Base-by-base conservation (phyloP, 2,329 filamentous ascomycete genomes). In the Fusarium sp. region DNA sequence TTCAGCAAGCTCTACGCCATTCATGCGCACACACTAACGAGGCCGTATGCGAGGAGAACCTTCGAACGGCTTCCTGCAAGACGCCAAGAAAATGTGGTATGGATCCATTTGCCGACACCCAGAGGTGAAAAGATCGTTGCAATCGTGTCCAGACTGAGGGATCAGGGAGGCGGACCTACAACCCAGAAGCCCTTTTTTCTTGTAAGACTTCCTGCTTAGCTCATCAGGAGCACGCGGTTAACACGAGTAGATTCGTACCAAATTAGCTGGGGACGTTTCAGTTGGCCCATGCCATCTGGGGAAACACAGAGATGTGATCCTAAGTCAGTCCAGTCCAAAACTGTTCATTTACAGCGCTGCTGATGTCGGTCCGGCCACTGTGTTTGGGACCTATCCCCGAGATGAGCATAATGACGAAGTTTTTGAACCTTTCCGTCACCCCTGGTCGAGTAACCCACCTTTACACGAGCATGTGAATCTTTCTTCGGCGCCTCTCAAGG, bases 1-100 rank as follows among this genome's bases (percentile, higher is more conserved):
- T 46, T 58, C 7, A 64, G 61, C 10, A 59, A 63, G 39, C 60
- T 64, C 4, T 64, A 64, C 11, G 59, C 52, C 6, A 26, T 64
- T n/a, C 61, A 64, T 20, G 35, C 35, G 10, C 61, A 64, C 17
- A 64, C 45, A 2, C 40, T 9, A 9, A 5, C 22, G n/a, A 47
- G 13, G 1, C 59, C 61, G 5, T 8, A 33, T 47, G 61, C 52
- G 24, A 44, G 15, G 3, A 28, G 19, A 24, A 52, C 46, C 2
- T 58, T 47, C 3, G 19, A 47, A 2, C 40, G 61, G 6, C n/a
- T 64, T 33, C 19, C 52, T 2, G 15, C n/a, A 13, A 14, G 28
- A 2, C 19, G 59, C 7, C 35, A 45, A n/a, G n/a, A 32, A 6
- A 22, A 41, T 4, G 15, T 39, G 1, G 22, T 50, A 7, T 64